Percentiles rank a stretch among this genome's conserved stretches.
phyloP scores from a whole-genome alignment of 2,329 filamentous ascomycete genomes.

The Incumbomyces lentus region DNA sequence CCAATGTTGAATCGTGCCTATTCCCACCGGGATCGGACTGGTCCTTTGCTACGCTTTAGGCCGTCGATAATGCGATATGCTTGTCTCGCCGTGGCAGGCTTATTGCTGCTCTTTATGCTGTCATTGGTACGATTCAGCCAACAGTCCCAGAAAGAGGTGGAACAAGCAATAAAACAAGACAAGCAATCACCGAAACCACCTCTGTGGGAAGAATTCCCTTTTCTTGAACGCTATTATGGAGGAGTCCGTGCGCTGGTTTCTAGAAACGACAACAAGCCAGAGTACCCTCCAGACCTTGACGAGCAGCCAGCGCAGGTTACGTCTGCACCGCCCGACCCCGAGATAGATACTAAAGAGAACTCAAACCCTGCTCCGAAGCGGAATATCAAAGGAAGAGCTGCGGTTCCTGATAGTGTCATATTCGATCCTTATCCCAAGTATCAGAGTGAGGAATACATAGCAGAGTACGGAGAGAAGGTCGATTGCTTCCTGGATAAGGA shows the following conservation, averaged over 20 bases:
- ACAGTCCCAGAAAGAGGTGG: slow-evolving; percentile 53
- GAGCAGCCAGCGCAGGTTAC: slow-evolving; percentile 46
- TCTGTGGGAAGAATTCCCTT: slow-evolving; percentile 77
- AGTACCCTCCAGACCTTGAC: slow-evolving; percentile 60
- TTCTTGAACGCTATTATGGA: slow-evolving; percentile 81
- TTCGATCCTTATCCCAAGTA: slow-evolving; percentile 64
- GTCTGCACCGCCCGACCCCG: slow-evolving; percentile 25
- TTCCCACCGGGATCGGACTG: slow-evolving; percentile 25
- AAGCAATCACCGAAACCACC: slow-evolving; percentile 39
- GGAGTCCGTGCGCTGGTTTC: slow-evolving; percentile 65
- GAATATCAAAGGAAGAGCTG: slow-evolving; percentile 24
- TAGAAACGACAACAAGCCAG: slow-evolving; percentile 57
- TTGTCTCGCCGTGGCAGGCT: slow-evolving; percentile 58
- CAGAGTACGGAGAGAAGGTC: slow-evolving; percentile 49
- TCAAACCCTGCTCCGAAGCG: slow-evolving; percentile 15
- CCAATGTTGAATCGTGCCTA: slow-evolving; percentile 30
- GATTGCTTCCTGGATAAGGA: slow-evolving; percentile 70
- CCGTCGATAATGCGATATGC: slow-evolving; percentile 68
- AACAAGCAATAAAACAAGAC: slow-evolving; percentile 36
- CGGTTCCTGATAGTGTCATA: slow-evolving; percentile 33
- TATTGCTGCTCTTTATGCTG: slow-evolving; percentile 66
- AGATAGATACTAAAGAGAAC: slow-evolving; percentile 12
- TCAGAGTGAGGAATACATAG: slow-evolving; percentile 44
- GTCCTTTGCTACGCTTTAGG: slow-evolving; percentile 51
- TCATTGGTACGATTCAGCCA: slow-evolving; percentile 65